These are phyloP conservation scores for Phytophthora nicotianae DNA, from an alignment of 352 stramenopile genomes.

Conservation along the genomic window DNA sequence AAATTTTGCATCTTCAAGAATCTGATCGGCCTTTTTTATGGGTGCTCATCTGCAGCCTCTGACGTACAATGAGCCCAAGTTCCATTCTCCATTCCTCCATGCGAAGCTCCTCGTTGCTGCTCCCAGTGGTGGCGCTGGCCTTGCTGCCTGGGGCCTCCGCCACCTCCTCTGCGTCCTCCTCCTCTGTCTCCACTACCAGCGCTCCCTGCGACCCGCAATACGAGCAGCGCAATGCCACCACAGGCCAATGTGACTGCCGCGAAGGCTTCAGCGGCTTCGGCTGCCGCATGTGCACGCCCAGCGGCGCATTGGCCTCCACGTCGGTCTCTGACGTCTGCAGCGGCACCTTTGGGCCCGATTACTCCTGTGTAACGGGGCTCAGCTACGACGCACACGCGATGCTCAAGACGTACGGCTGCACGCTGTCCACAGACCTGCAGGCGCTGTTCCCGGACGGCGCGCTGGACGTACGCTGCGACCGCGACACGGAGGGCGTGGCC, in stretches of 20 bases:
- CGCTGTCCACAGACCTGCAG: slow-evolving; percentile 57
- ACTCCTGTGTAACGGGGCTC: slow-evolving; percentile 53
- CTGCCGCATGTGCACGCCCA: slow-evolving; percentile 63
- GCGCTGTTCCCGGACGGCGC: slow-evolving; percentile 69
- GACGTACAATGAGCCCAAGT: slow-evolving; percentile 12
- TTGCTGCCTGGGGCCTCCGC: neutral
- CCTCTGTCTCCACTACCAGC: slow-evolving; percentile 1
- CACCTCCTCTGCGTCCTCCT: slow-evolving; percentile 10
- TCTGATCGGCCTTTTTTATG: slow-evolving; percentile 2
- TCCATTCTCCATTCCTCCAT: slow-evolving; percentile 11
- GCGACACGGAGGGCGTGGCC: slow-evolving; percentile 29
- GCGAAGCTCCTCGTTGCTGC: neutral
- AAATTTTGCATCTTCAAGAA: neutral
- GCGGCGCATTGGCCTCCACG: slow-evolving; percentile 4
- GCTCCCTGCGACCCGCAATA: slow-evolving; percentile 61
- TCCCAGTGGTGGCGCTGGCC: slow-evolving; percentile 3
- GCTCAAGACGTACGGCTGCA: slow-evolving; percentile 76
- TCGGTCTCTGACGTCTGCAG: slow-evolving; percentile 35
- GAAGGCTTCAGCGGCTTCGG: slow-evolving; percentile 62
- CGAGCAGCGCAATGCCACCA: slow-evolving; percentile 57
- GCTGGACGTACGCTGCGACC: slow-evolving; percentile 66
- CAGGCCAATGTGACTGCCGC: slow-evolving; percentile 58
- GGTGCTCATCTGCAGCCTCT: neutral
- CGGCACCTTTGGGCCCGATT: slow-evolving; percentile 41
- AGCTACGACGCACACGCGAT: slow-evolving; percentile 49